Percentiles rank a stretch among this genome's conserved stretches.
Evolutionary conservation across 805 yeast genomes (phyloP).

Genomic region (Kluyveromyces lactis): DNA sequence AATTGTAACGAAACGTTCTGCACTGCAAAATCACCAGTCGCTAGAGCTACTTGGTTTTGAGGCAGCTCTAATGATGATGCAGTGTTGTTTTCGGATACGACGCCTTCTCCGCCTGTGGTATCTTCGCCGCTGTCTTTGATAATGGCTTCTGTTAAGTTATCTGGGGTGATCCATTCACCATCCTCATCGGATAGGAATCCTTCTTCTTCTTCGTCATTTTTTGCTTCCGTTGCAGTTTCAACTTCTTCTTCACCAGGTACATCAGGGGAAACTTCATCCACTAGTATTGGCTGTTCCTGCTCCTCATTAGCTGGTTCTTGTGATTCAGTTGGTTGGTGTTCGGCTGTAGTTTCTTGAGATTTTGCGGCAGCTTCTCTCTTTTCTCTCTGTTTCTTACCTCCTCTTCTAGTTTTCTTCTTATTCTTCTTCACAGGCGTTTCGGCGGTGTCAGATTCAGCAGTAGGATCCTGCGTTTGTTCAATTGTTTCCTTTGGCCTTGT

Average conservation of each 20-base stretch:
- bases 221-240: slow-evolving; percentile 21
- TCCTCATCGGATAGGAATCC: slow-evolving; percentile 56
- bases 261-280: slow-evolving; percentile 1
- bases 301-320: not conserved
- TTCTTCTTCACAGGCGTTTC: slow-evolving; percentile 11
- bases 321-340: not conserved
- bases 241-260: slow-evolving; percentile 9
- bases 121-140: slow-evolving; percentile 62
- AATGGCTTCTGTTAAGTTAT: slow-evolving; percentile 64
- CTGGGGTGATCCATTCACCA: slow-evolving; percentile 93
- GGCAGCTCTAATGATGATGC: slow-evolving; percentile 20
- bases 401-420: slow-evolving; percentile 48
- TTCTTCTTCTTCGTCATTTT: slow-evolving; percentile 15
- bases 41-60: slow-evolving; percentile 67
- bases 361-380: slow-evolving; percentile 39
- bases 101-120: slow-evolving; percentile 31
- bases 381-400: slow-evolving; percentile 57
- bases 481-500: not conserved
- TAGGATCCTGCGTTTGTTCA: slow-evolving; percentile 1
- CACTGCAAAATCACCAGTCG: slow-evolving; percentile 95
- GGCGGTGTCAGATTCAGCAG: slow-evolving; percentile 8
- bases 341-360: not conserved
- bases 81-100: slow-evolving; percentile 21
- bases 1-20: slow-evolving; percentile 92
- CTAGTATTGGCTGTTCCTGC: slow-evolving; percentile 1